Evolutionary conservation across 306 rosid genomes (phyloP).

Genomic region (Hippophae tibetana): DNA sequence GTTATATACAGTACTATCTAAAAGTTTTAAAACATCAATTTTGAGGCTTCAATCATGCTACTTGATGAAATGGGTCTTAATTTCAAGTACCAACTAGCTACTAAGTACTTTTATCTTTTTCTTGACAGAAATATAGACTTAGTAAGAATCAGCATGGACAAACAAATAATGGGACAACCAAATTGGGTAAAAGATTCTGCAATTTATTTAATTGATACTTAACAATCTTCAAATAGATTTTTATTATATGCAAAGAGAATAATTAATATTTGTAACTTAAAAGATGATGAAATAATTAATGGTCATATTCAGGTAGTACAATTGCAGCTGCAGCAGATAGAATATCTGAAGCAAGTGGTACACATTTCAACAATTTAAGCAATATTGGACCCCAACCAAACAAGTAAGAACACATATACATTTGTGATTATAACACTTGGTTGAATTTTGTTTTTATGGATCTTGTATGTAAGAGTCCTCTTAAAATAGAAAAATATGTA

Average conservation of each 20-base stretch:
- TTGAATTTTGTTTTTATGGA: too few species aligned
- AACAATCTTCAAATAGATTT: background rate
- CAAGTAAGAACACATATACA: conserved; percentile 39
- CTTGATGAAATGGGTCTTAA: too few species aligned
- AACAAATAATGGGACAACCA: conserved; percentile 36
- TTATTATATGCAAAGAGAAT: background rate
- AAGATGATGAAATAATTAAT: background rate
- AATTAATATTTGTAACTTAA: background rate
- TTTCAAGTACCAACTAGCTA: too few species aligned
- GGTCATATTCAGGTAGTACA: conserved; percentile 15
- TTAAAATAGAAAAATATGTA: too few species aligned
- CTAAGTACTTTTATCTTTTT: background rate
- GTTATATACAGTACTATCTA: background rate
- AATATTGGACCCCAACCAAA: conserved; percentile 45
- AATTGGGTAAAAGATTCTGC: conserved; percentile 36
- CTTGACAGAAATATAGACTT: conserved; percentile 72
- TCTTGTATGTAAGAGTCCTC: too few species aligned
- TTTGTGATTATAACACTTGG: too few species aligned
- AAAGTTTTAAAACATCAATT: too few species aligned
- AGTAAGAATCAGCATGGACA: conserved; percentile 68
- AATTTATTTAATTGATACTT: background rate
- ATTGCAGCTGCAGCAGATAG: conserved; percentile 31
- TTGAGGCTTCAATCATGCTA: too few species aligned
- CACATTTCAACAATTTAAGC: conserved; percentile 44
- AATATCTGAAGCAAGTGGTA: conserved; percentile 45